These are phyloP conservation scores for Irpex sp. DNA, from an alignment of 1,284 basidiomycete genomes.

Conservation along the genomic window DNA sequence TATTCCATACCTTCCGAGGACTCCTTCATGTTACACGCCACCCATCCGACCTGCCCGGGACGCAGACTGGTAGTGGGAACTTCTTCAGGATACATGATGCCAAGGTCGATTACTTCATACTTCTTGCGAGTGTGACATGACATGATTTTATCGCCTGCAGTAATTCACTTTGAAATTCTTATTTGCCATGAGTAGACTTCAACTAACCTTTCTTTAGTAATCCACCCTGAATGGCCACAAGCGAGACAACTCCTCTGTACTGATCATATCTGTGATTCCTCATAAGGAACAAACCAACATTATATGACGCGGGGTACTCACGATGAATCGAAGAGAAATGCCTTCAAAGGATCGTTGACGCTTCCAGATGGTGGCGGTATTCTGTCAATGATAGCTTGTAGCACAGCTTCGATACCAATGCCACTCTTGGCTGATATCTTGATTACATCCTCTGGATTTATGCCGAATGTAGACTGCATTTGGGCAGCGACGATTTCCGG, in stretches of 20 bases:
- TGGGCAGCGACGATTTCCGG: slow-evolving; percentile 79
- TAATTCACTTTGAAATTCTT: neutral
- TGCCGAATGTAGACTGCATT: slow-evolving; percentile 79
- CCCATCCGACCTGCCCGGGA: slow-evolving; percentile 90
- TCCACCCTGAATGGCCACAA: slow-evolving; percentile 78
- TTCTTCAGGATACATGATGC: slow-evolving; percentile 92
- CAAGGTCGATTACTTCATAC: slow-evolving; percentile 91
- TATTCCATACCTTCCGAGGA: slow-evolving; percentile 78
- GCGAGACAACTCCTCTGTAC: slow-evolving; percentile 94
- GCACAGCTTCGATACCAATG: slow-evolving; percentile 69
- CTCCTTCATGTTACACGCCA: slow-evolving; percentile 97
- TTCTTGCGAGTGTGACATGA: slow-evolving; percentile 86
- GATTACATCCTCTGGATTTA: slow-evolving; percentile 69
- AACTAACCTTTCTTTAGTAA: slow-evolving; percentile 57
- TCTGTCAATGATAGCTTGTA: slow-evolving; percentile 78
- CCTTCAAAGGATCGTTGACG: slow-evolving; percentile 62
- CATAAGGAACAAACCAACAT: neutral
- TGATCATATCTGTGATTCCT: slow-evolving; percentile 77
- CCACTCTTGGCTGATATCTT: slow-evolving; percentile 94
- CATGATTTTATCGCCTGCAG: slow-evolving; percentile 80
- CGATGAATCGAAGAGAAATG: slow-evolving; percentile 92
- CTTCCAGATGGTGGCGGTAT: slow-evolving; percentile 73
- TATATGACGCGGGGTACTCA: slow-evolving; percentile 35
- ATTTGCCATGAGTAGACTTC: neutral
- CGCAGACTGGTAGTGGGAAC: slow-evolving; percentile 64